Evolutionary conservation across 768 basidiomycete species (phyloP), one percentile per base, ranked within the genome.

Genomic region (Rhizopogon roseolus): DNA sequence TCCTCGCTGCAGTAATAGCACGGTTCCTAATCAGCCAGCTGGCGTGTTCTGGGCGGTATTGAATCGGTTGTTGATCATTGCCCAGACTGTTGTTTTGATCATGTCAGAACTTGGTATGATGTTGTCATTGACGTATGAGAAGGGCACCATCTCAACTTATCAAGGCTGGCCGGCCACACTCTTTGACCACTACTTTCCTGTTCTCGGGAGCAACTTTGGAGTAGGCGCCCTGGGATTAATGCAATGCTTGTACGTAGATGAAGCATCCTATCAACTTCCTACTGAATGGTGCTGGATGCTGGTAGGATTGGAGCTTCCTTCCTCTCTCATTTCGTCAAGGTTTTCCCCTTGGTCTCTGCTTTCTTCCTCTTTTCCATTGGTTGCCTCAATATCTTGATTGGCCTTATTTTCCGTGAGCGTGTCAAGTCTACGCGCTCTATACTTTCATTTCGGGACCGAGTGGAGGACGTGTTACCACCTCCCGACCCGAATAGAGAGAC

Each of bases 31-130:
- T 70, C 93, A 96, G 68, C 76, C 92, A 43, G 94, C 91, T 6
- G 94, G 94, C 27, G 82, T 85, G 22, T 96, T 97, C 71, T 97
- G 93, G 90, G 87, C 91, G 2, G 82, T 94, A 42, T 77, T 94
- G 54, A 86, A 90, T 61, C 83, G 88, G 41, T 71, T 96, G n/a
- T 78, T 96, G 64, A 89, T 94, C 70, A 77, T 91, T 53, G 85
- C 88, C 71, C 86, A 93, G 67, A 79, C 84, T 49, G 65, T 94
- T 62, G 76, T 90, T 50, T 82, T 96, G 50, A 71, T 93, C 56
- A 67, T 69, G 28, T 69, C 69, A 1, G 67, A 69, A 50, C 52
- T 71, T 16, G 65, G 81, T 83, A 52, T 59, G 81, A 71, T 34
- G 36, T 57, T 55, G 32, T 3, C 32, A 8, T 36, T 14, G 13